A percentile compares a stretch with the other conserved stretches of the same genome.
Conservation (phyloP, 2,329 filamentous ascomycete genomes). For the Periconia macrospinosa region DNA sequence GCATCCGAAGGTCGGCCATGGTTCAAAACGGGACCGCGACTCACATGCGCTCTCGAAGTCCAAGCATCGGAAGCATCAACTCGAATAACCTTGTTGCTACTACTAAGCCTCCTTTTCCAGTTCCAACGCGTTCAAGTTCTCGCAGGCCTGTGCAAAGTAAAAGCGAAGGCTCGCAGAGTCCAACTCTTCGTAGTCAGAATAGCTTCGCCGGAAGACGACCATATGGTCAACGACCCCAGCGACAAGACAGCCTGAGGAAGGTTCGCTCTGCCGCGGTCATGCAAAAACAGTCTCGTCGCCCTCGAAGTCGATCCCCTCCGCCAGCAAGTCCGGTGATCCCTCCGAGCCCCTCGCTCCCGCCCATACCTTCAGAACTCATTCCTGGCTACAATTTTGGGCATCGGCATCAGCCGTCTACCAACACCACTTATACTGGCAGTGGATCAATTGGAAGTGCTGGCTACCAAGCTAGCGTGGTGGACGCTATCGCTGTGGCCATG, state of each 20-base stretch:
- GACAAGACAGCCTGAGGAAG: slow-evolving; percentile 73
- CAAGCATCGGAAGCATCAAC: slow-evolving; percentile 62
- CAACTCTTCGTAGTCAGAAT: slow-evolving; percentile 60
- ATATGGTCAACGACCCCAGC: slow-evolving; percentile 37
- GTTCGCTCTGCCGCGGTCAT: slow-evolving; percentile 80
- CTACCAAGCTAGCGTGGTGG: slow-evolving; percentile 80
- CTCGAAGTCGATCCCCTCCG: slow-evolving; percentile 57
- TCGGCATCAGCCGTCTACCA: slow-evolving; percentile 63
- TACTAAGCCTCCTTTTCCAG: slow-evolving; percentile 78
- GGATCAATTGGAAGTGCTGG: slow-evolving; percentile 61
- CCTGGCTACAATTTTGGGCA: slow-evolving; percentile 47
- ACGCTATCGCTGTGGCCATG: slow-evolving; percentile 98
- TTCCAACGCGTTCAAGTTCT: slow-evolving; percentile 86
- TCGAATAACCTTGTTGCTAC: slow-evolving; percentile 42
- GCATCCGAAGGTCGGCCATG: slow-evolving; percentile 77
- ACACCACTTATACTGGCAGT: slow-evolving; percentile 59
- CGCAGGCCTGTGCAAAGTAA: slow-evolving; percentile 68
- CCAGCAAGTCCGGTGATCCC: slow-evolving; percentile 68
- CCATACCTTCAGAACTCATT: slow-evolving; percentile 72
- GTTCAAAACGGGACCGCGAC: slow-evolving; percentile 77
- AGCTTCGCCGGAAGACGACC: slow-evolving; percentile 43
- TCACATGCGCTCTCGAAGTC: slow-evolving; percentile 67
- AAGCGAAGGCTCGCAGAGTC: slow-evolving; percentile 79
- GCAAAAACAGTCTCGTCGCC: slow-evolving; percentile 48
- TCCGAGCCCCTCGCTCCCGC: slow-evolving; percentile 72